These are phyloP conservation scores for Hordeum marinum DNA, from an alignment of 176 grass and related monocot genomes.

Conservation along the genomic window DNA sequence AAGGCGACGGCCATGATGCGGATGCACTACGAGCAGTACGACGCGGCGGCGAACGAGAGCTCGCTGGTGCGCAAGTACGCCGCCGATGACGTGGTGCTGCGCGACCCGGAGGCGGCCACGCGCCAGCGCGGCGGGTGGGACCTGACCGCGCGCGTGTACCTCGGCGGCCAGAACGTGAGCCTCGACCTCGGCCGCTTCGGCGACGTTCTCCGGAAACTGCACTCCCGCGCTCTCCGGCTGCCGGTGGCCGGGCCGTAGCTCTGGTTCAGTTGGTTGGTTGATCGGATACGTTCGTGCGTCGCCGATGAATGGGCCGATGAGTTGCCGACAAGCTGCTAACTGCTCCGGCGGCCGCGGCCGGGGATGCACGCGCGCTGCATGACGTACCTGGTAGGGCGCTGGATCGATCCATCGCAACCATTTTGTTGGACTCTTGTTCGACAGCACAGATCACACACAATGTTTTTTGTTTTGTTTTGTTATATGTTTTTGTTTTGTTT, in stretches of 20 bases:
- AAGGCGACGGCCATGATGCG: slow-evolving; percentile 42
- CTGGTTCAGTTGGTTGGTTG: too few species aligned
- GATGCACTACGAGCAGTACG: slow-evolving; percentile 57
- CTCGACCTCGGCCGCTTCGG: slow-evolving; percentile 38
- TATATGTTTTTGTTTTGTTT: neutral
- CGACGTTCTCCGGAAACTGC: slow-evolving; percentile 5
- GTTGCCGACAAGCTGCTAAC: neutral
- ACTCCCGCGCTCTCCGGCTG: neutral
- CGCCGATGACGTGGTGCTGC: slow-evolving; percentile 21
- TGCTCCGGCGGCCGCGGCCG: neutral
- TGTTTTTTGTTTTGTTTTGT: neutral
- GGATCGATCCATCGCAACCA: neutral
- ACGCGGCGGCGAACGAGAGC: slow-evolving; percentile 42
- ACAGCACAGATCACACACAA: neutral
- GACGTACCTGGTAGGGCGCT: neutral
- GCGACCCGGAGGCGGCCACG: slow-evolving; percentile 31
- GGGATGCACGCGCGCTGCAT: neutral
- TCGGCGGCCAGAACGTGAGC: slow-evolving; percentile 58
- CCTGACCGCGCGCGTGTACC: slow-evolving; percentile 30
- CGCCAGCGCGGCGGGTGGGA: slow-evolving; percentile 15
- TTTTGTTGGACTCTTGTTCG: neutral
- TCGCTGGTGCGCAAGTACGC: slow-evolving; percentile 37
- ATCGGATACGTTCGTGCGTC: neutral
- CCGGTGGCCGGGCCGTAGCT: neutral
- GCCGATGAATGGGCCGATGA: neutral